These are phyloP conservation scores for Saksenaea vasiformis DNA, from an alignment of 371 early-diverging fungal species.

Conservation along the genomic window DNA sequence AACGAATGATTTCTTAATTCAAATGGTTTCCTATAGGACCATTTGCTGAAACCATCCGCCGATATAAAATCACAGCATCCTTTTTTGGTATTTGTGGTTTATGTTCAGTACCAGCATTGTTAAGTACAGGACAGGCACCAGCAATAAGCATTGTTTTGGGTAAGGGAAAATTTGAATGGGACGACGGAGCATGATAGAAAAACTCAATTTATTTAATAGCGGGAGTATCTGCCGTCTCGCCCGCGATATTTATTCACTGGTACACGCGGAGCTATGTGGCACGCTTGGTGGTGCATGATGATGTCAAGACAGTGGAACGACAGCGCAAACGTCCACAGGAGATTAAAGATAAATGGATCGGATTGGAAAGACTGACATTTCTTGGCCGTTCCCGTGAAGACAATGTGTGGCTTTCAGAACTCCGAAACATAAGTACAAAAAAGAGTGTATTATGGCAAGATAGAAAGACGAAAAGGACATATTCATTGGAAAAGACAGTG, in stretches of 20 bases:
- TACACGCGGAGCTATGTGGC: conserved; percentile 42
- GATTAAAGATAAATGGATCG: conserved; percentile 41
- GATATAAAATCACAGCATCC: conserved; percentile 53
- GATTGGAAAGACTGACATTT: conserved; percentile 38
- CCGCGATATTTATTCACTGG: conserved; percentile 43
- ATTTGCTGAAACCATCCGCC: conserved; percentile 42
- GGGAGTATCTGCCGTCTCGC: conserved; percentile 42
- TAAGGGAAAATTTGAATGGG: conserved; percentile 13
- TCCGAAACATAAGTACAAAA: conserved; percentile 19
- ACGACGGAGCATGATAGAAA: not conserved
- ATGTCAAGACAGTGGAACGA: conserved; percentile 40
- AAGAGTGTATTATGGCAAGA: conserved; percentile 35
- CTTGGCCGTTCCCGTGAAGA: conserved; percentile 34
- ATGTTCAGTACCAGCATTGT: conserved; percentile 43
- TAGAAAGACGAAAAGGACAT: conserved; percentile 22
- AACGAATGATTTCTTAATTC: not conserved
- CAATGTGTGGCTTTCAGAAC: conserved; percentile 37
- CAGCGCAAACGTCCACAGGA: conserved; percentile 38
- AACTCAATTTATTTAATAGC: conserved; percentile 23
- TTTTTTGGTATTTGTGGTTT: conserved; percentile 49
- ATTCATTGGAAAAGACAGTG: conserved; percentile 37
- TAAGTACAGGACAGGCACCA: conserved; percentile 43
- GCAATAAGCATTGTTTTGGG: conserved; percentile 33
- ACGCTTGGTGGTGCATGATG: conserved; percentile 42
- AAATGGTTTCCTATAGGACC: conserved; percentile 28